A percentile compares a stretch with the other conserved stretches of the same genome.
These are phyloP conservation scores for Apostasia shenzhenica DNA, from an alignment of 106 monocot species.

Conservation along the genomic window DNA sequence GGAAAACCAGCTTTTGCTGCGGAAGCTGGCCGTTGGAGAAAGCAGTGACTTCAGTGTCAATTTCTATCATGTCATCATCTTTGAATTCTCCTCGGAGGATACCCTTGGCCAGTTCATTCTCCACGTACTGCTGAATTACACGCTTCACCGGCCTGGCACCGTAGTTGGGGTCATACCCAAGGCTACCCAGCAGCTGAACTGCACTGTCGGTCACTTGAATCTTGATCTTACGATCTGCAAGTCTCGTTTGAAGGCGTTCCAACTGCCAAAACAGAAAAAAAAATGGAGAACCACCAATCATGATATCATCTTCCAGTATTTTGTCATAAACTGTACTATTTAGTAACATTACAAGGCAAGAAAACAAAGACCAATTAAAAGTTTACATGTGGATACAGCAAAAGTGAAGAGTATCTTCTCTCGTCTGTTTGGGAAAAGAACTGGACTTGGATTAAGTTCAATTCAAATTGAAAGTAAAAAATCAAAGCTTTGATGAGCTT, in stretches of 20 bases:
- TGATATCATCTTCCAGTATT: no score
- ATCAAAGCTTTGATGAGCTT: no score
- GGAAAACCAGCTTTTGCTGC: conserved; percentile 73
- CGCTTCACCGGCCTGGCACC: conserved; percentile 99
- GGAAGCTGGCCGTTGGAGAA: conserved; percentile 84
- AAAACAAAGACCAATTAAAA: no score
- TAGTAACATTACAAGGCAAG: no score
- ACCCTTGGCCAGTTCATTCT: conserved; percentile 91
- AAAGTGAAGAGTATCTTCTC: no score
- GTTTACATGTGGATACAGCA: no score
- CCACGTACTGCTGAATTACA: conserved; percentile 90
- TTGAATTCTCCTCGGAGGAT: conserved; percentile 89
- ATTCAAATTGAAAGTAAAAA: no score
- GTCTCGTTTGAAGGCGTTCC: conserved; percentile 67
- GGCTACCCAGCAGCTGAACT: conserved; percentile 67
- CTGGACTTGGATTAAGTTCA: no score
- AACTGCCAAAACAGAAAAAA: conserved; percentile 34
- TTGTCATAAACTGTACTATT: no score
- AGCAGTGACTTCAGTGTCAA: conserved; percentile 80
- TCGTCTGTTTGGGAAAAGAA: no score
- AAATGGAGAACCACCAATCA: no score
- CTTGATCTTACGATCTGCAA: conserved; percentile 75
- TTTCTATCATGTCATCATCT: conserved; percentile 71
- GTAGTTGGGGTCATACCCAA: conserved; percentile 94
- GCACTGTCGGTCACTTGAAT: conserved; percentile 66